Percentiles rank a stretch among this genome's conserved stretches.
phyloP scores from a whole-genome alignment of 106 monocot species.

The Dendrobium nobile region DNA sequence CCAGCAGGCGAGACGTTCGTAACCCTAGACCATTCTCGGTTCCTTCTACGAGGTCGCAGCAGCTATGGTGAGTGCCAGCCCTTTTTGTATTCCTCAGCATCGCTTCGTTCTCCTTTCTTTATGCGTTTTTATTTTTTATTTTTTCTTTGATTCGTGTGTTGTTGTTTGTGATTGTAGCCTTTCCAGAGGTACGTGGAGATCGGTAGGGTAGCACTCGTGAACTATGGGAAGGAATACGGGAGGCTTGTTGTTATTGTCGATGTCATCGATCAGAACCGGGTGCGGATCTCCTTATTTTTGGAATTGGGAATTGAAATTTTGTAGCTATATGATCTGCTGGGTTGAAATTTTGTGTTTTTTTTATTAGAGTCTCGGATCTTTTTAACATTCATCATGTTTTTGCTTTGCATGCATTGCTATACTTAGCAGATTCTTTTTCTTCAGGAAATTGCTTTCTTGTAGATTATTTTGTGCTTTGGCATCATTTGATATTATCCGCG shows the following conservation, averaged over 20 bases:
- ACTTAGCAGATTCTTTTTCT: too few species aligned
- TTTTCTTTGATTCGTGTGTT: not conserved
- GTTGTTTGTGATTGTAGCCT: constrained; percentile 18
- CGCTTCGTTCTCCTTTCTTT: not conserved
- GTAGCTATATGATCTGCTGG: too few species aligned
- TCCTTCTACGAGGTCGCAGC: not conserved
- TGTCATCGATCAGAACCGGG: constrained; percentile 72
- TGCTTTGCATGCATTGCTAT: too few species aligned
- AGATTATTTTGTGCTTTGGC: too few species aligned
- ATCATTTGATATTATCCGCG: too few species aligned
- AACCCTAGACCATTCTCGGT: not conserved
- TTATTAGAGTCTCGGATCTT: not conserved
- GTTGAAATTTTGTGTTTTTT: not conserved
- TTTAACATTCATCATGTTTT: too few species aligned
- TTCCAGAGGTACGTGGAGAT: constrained; percentile 90
- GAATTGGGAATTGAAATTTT: too few species aligned
- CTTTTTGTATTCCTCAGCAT: not conserved
- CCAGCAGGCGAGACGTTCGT: not conserved
- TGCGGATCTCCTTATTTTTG: constrained; percentile 11
- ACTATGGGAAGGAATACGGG: constrained; percentile 91
- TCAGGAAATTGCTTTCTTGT: too few species aligned
- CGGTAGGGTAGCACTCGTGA: constrained; percentile 71
- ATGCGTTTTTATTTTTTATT: not conserved
- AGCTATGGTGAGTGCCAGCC: not conserved
- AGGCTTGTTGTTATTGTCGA: constrained; percentile 79